Percentiles rank a stretch among this genome's conserved stretches.
These are phyloP conservation scores for Cladosporium cucumerinum DNA, from an alignment of 2,329 filamentous ascomycete species.

Conservation along the genomic window DNA sequence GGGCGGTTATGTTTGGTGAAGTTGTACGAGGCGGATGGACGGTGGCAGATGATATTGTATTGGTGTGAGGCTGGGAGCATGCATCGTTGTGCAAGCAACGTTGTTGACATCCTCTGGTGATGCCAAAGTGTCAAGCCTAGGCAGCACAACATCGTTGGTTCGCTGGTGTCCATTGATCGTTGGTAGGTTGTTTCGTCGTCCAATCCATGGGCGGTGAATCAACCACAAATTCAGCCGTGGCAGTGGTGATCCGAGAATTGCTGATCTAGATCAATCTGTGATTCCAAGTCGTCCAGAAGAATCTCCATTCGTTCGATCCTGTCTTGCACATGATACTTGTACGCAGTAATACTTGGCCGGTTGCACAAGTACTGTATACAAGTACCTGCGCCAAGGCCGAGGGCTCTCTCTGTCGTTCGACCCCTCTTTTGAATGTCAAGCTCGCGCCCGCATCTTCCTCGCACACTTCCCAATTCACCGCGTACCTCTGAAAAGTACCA, in stretches of 20 bases:
- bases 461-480: neutral
- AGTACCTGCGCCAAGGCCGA: neutral
- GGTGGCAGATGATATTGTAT: conserved; percentile 27
- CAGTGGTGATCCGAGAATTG: neutral
- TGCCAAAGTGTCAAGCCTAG: neutral
- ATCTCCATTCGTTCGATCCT: neutral
- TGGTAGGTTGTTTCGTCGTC: neutral
- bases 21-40: conserved; percentile 21
- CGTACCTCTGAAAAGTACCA: neutral
- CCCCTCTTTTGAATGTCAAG: conserved; percentile 4
- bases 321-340: too few species aligned
- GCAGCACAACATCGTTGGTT: neutral
- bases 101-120: neutral
- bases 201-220: neutral
- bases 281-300: neutral
- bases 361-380: neutral
- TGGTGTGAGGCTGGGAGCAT: conserved; percentile 21
- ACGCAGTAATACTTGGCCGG: neutral
- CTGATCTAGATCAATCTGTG: neutral
- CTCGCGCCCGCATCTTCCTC: neutral
- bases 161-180: neutral
- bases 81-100: neutral
- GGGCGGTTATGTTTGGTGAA: conserved; percentile 29
- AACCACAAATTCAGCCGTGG: neutral
- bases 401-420: neutral